Percentiles rank a stretch among this genome's conserved stretches.
Evolutionary conservation across 2,329 filamentous ascomycete genomes (phyloP).

Genomic region (Ophiostoma angusticollis): DNA sequence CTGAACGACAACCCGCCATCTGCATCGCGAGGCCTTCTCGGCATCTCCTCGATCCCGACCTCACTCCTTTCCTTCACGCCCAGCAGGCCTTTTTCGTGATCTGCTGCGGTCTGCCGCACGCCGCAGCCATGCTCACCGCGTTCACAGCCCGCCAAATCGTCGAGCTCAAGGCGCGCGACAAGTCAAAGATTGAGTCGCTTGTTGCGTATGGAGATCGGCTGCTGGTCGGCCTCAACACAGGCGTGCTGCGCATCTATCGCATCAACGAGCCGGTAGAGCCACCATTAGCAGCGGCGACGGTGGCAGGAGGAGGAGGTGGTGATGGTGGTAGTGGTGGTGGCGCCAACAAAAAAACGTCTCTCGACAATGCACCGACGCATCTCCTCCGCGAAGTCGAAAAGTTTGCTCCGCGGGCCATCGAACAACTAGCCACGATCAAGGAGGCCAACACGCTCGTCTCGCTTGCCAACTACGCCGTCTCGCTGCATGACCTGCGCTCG

Average conservation of each 20-base stretch:
- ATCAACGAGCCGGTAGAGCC: constrained; percentile 62
- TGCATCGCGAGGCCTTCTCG: background rate
- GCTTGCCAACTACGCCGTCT: constrained; percentile 79
- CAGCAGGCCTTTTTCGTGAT: constrained; percentile 1
- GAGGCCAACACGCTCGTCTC: constrained; percentile 87
- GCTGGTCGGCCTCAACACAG: constrained; percentile 82
- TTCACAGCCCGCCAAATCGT: constrained; percentile 94
- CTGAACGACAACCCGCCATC: constrained; percentile 2
- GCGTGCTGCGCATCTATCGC: constrained; percentile 78
- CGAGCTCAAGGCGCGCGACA: constrained; percentile 91
- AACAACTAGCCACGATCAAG: constrained; percentile 91
- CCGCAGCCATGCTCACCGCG: constrained; percentile 74
- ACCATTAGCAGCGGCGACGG: constrained; percentile 13
- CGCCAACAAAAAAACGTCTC: constrained; percentile 23
- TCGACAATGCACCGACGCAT: constrained; percentile 46
- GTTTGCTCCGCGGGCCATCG: constrained; percentile 80
- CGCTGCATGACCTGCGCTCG: constrained; percentile 75
- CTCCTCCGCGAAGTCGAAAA: constrained; percentile 85
- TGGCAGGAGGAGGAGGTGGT: constrained; percentile 12
- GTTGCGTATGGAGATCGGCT: constrained; percentile 86
- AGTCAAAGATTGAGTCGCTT: constrained; percentile 93
- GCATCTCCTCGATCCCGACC: background rate
- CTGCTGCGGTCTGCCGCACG: constrained; percentile 8
- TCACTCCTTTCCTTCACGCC: background rate
- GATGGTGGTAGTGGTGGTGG: background rate